A percentile compares a stretch with the other conserved stretches of the same genome.
These are phyloP conservation scores for Neonectria hederae DNA, from an alignment of 2,329 filamentous ascomycete genomes.

Conservation along the genomic window DNA sequence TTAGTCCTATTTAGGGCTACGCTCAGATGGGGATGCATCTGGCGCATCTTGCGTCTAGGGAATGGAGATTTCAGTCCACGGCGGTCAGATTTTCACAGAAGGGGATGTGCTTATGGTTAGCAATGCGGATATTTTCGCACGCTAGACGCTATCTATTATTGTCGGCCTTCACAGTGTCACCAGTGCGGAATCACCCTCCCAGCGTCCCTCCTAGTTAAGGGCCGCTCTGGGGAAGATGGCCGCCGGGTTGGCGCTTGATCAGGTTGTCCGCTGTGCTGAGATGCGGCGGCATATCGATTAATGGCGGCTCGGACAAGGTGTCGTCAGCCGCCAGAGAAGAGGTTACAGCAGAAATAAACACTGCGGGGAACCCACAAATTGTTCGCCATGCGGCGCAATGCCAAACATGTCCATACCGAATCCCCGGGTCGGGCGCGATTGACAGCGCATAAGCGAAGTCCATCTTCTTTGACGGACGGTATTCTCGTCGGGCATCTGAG, in stretches of 20 bases:
- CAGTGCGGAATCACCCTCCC: background rate
- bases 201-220: background rate
- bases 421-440: background rate
- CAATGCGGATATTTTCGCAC: background rate
- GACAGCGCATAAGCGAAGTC: background rate
- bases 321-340: background rate
- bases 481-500: conserved; percentile 1
- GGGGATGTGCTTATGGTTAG: background rate
- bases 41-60: conserved; percentile 14
- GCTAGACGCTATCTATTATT: background rate
- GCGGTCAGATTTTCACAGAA: conserved; percentile 5
- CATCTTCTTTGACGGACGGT: conserved; percentile 3
- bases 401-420: background rate
- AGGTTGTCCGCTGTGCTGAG: background rate
- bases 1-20: conserved; percentile 11
- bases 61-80: conserved; percentile 8
- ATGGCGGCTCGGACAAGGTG: background rate
- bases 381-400: background rate
- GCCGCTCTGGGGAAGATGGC: conserved; percentile 1
- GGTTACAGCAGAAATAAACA: background rate
- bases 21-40: conserved; percentile 19
- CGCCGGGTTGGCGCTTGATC: conserved; percentile 1
- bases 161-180: background rate
- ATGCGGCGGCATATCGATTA: background rate
- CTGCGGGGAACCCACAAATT: conserved; percentile 8